Conservation (phyloP, 352 stramenopile species). For the Phytophthora pluvialis region DNA sequence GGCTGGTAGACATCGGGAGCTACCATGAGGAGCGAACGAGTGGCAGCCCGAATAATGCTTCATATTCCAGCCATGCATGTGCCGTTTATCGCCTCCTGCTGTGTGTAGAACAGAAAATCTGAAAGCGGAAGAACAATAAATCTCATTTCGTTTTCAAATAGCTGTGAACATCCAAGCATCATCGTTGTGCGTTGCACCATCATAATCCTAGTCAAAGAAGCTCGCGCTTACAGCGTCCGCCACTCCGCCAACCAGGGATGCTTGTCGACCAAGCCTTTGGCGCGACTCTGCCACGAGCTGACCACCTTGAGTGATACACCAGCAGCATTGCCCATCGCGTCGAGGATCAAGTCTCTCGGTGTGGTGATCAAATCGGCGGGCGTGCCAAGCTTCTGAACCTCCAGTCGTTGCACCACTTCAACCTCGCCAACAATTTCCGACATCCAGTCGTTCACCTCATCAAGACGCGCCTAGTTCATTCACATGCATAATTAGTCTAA, state of each 20-base stretch:
- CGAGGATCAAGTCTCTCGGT: slow-evolving; percentile 69
- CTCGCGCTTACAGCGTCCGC: slow-evolving; percentile 63
- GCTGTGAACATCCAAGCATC: neutral
- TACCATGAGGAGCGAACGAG: slow-evolving; percentile 18
- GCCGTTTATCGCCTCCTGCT: slow-evolving; percentile 16
- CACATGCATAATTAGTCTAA: slow-evolving; percentile 10
- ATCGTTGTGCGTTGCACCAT: neutral
- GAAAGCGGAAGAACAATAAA: slow-evolving; percentile 39
- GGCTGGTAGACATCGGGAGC: neutral
- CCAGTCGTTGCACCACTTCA: slow-evolving; percentile 56
- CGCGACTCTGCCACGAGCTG: slow-evolving; percentile 55
- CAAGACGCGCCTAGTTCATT: slow-evolving; percentile 58
- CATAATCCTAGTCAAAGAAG: neutral
- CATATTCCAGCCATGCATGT: slow-evolving; percentile 18
- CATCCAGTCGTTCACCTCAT: slow-evolving; percentile 87
- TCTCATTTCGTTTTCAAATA: slow-evolving; percentile 33
- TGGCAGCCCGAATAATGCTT: neutral
- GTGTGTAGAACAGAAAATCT: slow-evolving; percentile 36
- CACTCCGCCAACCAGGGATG: slow-evolving; percentile 79
- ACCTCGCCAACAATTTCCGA: slow-evolving; percentile 62
- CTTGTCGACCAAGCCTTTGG: slow-evolving; percentile 44
- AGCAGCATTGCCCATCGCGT: slow-evolving; percentile 34
- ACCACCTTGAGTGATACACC: slow-evolving; percentile 46
- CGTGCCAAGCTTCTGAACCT: slow-evolving; percentile 83
- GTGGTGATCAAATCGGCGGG: slow-evolving; percentile 77